phyloP scores from a whole-genome alignment of 1,284 basidiomycete genomes.

The Hymenochaete sp. region DNA sequence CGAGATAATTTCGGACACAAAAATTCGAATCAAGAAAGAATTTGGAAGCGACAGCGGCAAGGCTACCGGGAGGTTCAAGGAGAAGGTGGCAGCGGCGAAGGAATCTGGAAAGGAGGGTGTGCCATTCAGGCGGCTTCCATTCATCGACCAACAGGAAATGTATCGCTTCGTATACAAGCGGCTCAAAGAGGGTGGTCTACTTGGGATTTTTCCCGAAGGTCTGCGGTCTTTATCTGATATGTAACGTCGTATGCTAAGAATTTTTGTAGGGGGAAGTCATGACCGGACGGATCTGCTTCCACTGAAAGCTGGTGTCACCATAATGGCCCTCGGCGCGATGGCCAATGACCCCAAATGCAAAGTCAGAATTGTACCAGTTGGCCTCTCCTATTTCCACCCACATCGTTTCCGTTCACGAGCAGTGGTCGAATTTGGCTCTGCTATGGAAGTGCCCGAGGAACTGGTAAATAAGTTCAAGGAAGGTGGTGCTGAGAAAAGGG shows the following conservation, averaged over 20 bases:
- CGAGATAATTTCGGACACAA: slow-evolving; percentile 85
- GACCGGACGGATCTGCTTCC: slow-evolving; percentile 93
- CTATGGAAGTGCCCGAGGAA: slow-evolving; percentile 82
- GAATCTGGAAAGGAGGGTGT: slow-evolving; percentile 51
- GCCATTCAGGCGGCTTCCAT: slow-evolving; percentile 72
- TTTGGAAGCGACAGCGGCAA: slow-evolving; percentile 81
- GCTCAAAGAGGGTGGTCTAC: slow-evolving; percentile 80
- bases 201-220: slow-evolving; percentile 98
- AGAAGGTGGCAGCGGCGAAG: slow-evolving; percentile 52
- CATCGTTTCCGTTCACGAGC: slow-evolving; percentile 92
- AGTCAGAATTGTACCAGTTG: slow-evolving; percentile 92
- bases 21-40: slow-evolving; percentile 80
- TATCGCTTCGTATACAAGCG: slow-evolving; percentile 90
- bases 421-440: slow-evolving; percentile 93
- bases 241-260: slow-evolving; percentile 8
- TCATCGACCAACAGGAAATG: slow-evolving; percentile 91
- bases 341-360: slow-evolving; percentile 78
- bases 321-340: slow-evolving; percentile 98
- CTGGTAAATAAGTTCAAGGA: slow-evolving; percentile 86
- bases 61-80: slow-evolving; percentile 59
- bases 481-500: slow-evolving; percentile 83
- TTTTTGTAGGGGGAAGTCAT: slow-evolving; percentile 77
- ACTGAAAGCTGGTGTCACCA: slow-evolving; percentile 90
- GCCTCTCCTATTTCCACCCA: slow-evolving; percentile 92
- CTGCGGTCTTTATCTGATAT: slow-evolving; percentile 18